Evolutionary conservation across 345 rosid genomes (phyloP).

Genomic region (Adansonia digitata): DNA sequence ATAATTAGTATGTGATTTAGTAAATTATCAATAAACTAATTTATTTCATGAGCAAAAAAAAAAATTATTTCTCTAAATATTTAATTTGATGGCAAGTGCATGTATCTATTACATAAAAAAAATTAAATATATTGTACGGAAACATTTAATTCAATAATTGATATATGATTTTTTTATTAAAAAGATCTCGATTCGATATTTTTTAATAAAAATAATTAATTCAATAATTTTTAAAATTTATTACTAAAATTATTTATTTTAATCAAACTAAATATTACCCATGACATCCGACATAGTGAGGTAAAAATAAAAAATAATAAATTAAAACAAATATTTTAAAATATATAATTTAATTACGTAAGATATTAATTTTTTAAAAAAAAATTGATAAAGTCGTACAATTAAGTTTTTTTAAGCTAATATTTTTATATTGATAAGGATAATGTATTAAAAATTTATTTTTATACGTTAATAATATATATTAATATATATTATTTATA

Average conservation of each 20-base stretch:
- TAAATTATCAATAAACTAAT: neutral
- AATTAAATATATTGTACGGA: too few species aligned
- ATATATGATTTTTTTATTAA: neutral
- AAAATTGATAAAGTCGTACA: too few species aligned
- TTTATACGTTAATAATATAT: too few species aligned
- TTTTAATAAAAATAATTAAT: neutral
- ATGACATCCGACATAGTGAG: neutral
- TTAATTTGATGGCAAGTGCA: neutral
- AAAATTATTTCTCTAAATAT: too few species aligned
- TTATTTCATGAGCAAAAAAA: too few species aligned
- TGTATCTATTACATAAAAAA: neutral
- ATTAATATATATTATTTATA: too few species aligned
- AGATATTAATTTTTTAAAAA: too few species aligned
- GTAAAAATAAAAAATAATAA: neutral
- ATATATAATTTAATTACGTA: too few species aligned
- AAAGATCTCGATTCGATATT: neutral
- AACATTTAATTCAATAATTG: neutral
- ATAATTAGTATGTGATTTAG: neutral
- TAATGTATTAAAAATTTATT: too few species aligned
- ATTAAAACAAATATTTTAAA: too few species aligned
- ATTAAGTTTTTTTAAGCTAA: too few species aligned
- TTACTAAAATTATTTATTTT: neutral
- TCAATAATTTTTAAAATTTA: neutral
- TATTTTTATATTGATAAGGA: too few species aligned
- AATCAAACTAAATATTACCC: neutral